Conservation (phyloP, 2,329 filamentous ascomycete species). For the Teratosphaeria destructans region DNA sequence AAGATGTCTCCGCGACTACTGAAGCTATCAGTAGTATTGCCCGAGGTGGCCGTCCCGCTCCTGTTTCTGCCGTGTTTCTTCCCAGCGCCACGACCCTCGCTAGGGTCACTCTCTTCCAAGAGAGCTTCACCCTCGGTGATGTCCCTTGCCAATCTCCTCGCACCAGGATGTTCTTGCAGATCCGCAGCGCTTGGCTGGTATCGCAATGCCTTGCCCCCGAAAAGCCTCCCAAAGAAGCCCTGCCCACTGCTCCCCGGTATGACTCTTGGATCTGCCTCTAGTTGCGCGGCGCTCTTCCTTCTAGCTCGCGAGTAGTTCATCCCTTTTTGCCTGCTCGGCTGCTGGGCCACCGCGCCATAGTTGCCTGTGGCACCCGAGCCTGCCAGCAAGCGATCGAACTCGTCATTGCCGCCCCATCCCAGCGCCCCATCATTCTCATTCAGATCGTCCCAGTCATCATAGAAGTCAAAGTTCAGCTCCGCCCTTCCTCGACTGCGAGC, state of each 20-base stretch:
- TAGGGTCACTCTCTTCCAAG: constrained; percentile 50
- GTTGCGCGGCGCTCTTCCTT: constrained; percentile 41
- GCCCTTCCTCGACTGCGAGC: constrained; percentile 51
- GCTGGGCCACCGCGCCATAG: constrained; percentile 29
- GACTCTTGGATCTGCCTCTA: constrained; percentile 66
- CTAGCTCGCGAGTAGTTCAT: constrained; percentile 63
- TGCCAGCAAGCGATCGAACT: constrained; percentile 73
- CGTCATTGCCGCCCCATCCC: constrained; percentile 66
- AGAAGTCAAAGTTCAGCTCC: constrained; percentile 90
- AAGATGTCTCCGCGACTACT: constrained; percentile 85
- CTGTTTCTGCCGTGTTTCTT: constrained; percentile 45
- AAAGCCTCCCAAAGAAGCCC: constrained; percentile 72
- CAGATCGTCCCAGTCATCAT: constrained; percentile 85
- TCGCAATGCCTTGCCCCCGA: constrained; percentile 67
- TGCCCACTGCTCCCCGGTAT: constrained; percentile 58
- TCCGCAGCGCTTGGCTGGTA: constrained; percentile 90
- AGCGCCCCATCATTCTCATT: constrained; percentile 49
- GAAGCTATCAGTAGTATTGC: constrained; percentile 73
- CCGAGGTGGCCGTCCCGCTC: constrained; percentile 69
- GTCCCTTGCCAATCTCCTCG: constrained; percentile 25
- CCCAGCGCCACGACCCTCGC: constrained; percentile 16
- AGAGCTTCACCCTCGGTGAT: constrained; percentile 58
- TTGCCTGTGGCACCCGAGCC: constrained; percentile 47
- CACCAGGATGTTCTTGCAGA: constrained; percentile 72
- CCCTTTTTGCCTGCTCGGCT: constrained; percentile 62